These are phyloP conservation scores for Chlamydomonas sp. DNA, from an alignment of 139 green algal species.

Conservation along the genomic window DNA sequence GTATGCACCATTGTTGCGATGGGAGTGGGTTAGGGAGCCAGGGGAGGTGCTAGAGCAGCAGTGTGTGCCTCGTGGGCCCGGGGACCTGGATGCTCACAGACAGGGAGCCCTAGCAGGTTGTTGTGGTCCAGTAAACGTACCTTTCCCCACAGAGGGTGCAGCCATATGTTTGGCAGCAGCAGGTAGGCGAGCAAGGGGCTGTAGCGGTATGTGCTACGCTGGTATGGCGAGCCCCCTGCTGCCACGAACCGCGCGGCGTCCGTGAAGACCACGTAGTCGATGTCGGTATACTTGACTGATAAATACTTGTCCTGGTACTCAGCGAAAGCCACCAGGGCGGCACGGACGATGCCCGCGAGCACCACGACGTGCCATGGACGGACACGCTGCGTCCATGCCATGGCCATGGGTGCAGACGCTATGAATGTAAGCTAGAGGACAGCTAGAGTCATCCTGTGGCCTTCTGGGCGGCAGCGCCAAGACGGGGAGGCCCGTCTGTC, in stretches of 20 bases:
- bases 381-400: too few relatives aligned
- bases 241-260: conserved; percentile 59
- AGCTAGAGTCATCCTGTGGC: too few relatives aligned
- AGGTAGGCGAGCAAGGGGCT: conserved; percentile 88
- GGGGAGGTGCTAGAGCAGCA: too few relatives aligned
- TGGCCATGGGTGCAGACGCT: too few relatives aligned
- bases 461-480: too few relatives aligned
- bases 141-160: conserved; percentile 86
- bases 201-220: conserved; percentile 85
- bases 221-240: conserved; percentile 64
- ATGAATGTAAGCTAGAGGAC: too few relatives aligned
- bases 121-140: conserved; percentile 23
- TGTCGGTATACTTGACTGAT: conserved; percentile 90
- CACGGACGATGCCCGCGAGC: conserved; percentile 40
- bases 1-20: background rate
- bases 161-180: conserved; percentile 85
- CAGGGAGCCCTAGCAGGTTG: too few relatives aligned
- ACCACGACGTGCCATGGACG: conserved; percentile 11
- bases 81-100: background rate
- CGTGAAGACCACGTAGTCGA: conserved; percentile 86
- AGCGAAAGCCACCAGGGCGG: conserved; percentile 64
- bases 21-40: too few relatives aligned
- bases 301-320: conserved; percentile 74
- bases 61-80: too few relatives aligned
- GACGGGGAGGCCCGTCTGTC: too few relatives aligned